Base-by-base conservation (phyloP, 1,284 basidiomycete genomes). In the Apiotrichum sp. region DNA sequence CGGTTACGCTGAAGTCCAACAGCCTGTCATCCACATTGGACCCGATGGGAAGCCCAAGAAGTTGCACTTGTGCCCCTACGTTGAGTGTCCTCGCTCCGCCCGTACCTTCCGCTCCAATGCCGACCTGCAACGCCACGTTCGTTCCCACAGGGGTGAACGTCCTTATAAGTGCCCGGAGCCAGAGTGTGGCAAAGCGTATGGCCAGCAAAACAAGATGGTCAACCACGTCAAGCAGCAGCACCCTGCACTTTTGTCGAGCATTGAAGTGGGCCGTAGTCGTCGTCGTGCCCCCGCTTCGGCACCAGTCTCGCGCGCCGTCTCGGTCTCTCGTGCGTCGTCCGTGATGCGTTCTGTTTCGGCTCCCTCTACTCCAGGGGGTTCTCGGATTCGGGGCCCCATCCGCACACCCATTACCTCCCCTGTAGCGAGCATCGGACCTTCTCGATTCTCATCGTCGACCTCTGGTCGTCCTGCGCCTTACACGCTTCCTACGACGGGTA, bases 121-220 rank as follows among this genome's bases (percentile, higher is more conserved):
- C 46, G 62, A 63, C 57, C 59, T 63, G 6, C 54, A 61, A 55
- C 59, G 62, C 39, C 62, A 63, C 55, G 50, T 63, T 33, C 57
- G 59, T 41, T 58, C 54, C 5, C 62, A 63, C 52, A 50, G 52
- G 7, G 62, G 62, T 8, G 53, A 56, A 43, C 49, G 55, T 10
- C 62, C 62, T 2, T 54, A 61, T 51, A 33, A 33, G 6, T 63
- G 62, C 47, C 53, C 54, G 14, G 42, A 49, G 13, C 52, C 50
- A 11, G 57, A 45, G 9, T 63, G 62, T 47, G 52, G 42, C n/a
- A 63, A 61, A 50, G 55, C 50, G 11, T 63, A 63, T 52, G 62
- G 62, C 38, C 62, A 63, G 53, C 56, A 56, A 50, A 61, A 61
- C 53, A 63, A 63, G 55, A 56, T 63, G 52, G 59, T 61, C 52